phyloP scores from a whole-genome alignment of 2,329 filamentous ascomycete species.

The Penicillium sp. region DNA sequence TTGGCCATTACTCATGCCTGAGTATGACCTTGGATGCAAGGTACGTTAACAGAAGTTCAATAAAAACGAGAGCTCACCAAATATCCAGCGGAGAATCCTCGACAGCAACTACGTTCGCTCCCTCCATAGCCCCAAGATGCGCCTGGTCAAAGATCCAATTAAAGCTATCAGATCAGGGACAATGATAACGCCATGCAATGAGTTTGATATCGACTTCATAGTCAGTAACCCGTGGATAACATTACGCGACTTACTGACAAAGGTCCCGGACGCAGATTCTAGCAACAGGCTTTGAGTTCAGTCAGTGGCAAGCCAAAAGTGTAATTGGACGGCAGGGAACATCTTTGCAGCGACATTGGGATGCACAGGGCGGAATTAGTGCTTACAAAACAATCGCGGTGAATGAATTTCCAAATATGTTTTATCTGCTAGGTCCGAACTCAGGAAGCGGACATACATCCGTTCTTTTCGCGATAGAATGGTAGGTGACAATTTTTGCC shows the following conservation, averaged over 20 bases:
- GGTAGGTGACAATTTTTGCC: slow-evolving; percentile 1
- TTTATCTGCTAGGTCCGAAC: slow-evolving; percentile 11
- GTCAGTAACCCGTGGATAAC: slow-evolving; percentile 1
- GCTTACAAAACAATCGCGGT: slow-evolving; percentile 8
- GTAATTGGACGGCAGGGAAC: slow-evolving; percentile 2
- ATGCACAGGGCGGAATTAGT: slow-evolving; percentile 4
- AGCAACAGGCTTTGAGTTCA: slow-evolving; percentile 6
- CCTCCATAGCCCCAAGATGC: slow-evolving; percentile 8
- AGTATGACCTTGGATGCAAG: slow-evolving; percentile 5
- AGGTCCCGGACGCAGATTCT: slow-evolving; percentile 1
- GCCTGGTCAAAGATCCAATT: slow-evolving; percentile 5
- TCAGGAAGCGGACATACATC: slow-evolving; percentile 12
- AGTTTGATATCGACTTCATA: slow-evolving; percentile 6
- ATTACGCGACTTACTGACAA: not conserved
- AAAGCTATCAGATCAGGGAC: not conserved
- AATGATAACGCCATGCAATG: not conserved
- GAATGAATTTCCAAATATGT: slow-evolving; percentile 11
- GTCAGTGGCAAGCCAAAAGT: slow-evolving; percentile 7
- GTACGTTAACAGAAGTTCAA: not conserved
- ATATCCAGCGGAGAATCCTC: slow-evolving; percentile 3
- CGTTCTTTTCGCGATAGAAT: slow-evolving; percentile 11
- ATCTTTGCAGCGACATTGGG: slow-evolving; percentile 8
- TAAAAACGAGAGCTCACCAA: not conserved
- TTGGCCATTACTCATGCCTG: slow-evolving; percentile 8
- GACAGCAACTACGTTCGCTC: slow-evolving; percentile 8